Evolutionary conservation across 176 grass and related monocot species (phyloP).

Genomic region (Bromus sterilis): DNA sequence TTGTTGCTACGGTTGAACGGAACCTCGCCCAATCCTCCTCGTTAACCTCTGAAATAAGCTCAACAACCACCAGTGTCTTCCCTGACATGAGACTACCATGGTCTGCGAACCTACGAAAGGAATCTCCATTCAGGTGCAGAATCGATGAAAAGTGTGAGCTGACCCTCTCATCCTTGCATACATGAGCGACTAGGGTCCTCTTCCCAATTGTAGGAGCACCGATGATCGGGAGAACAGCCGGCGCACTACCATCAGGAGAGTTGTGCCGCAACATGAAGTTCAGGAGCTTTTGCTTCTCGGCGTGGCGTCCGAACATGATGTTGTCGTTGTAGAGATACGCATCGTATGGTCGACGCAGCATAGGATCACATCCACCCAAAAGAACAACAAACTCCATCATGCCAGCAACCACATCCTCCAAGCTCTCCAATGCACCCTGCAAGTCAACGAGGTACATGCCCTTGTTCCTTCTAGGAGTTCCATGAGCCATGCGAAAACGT

Average conservation of each 20-base stretch:
- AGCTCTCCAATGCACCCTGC: not conserved
- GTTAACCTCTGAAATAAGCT: not conserved
- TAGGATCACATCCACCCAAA: not conserved
- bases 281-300: not conserved
- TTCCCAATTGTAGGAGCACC: not conserved
- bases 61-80: not conserved
- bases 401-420: not conserved
- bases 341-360: not conserved
- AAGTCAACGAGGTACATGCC: not conserved
- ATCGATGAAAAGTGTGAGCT: not conserved
- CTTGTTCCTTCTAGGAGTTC: not conserved
- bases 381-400: not conserved
- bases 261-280: not conserved
- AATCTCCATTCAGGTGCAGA: not conserved
- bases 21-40: not conserved
- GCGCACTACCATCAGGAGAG: no score
- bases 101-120: not conserved
- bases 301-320: not conserved
- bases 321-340: not conserved
- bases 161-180: not conserved
- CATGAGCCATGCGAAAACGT: not conserved
- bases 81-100: not conserved
- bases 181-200: not conserved
- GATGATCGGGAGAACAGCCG: not conserved
- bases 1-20: not conserved